Conservation (phyloP, 345 rosid genomes). For the Murraya paniculata region DNA sequence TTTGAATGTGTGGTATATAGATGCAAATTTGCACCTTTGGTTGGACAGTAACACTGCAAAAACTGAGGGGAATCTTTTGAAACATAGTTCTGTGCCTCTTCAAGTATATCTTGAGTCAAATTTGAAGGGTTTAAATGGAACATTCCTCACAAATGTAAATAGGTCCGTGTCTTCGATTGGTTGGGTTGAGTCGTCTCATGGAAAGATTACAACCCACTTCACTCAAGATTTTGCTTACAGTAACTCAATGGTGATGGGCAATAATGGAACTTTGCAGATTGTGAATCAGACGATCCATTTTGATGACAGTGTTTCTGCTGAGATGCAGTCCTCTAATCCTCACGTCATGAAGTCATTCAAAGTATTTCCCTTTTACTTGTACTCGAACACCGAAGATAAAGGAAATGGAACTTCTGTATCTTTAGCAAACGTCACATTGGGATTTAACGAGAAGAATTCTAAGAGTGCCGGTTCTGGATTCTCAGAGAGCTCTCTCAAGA, state of each 20-base stretch:
- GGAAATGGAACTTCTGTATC: constrained; percentile 31
- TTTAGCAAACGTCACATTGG: constrained; percentile 45
- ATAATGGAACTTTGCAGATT: constrained; percentile 50
- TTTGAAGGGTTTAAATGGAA: constrained; percentile 54
- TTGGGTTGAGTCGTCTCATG: constrained; percentile 66
- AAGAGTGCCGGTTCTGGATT: constrained; percentile 18
- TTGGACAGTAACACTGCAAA: constrained; percentile 41
- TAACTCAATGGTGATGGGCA: constrained; percentile 55
- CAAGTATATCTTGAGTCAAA: constrained; percentile 33
- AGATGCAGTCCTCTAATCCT: constrained; percentile 23
- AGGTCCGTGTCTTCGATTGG: constrained; percentile 55
- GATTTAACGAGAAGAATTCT: constrained; percentile 53
- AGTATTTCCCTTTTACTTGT: constrained; percentile 44
- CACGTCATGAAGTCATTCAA: constrained; percentile 37
- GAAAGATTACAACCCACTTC: constrained; percentile 48
- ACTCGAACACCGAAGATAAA: constrained; percentile 33
- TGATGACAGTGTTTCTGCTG: constrained; percentile 44
- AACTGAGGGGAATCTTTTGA: constrained; percentile 61
- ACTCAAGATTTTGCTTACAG: constrained; percentile 49
- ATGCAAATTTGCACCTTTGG: constrained; percentile 95
- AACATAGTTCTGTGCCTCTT: constrained; percentile 36
- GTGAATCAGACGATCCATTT: constrained; percentile 57
- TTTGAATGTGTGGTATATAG: constrained; percentile 76
- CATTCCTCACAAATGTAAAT: constrained; percentile 43
- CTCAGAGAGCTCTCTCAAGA: constrained; percentile 37